Evolutionary conservation across 768 basidiomycete species (phyloP).

Genomic region (Tricholoma furcatifolium): DNA sequence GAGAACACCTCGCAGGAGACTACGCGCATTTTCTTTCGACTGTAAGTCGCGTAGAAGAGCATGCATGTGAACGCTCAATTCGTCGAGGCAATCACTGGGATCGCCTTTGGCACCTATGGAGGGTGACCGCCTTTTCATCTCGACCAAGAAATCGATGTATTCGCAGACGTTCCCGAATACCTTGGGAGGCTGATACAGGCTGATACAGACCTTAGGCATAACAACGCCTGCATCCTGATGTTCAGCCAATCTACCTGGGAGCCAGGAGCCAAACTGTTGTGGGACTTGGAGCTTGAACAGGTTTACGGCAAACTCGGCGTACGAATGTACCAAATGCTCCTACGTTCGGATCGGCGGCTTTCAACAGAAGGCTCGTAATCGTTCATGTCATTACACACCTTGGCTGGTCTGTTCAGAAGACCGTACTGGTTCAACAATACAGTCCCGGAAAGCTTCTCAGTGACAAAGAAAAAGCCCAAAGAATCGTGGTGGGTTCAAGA

Average conservation of each 20-base stretch:
- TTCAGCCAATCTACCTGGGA: conserved; percentile 1
- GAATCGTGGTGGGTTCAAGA: too few relatives aligned
- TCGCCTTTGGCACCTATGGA: conserved; percentile 1
- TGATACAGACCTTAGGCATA: not conserved
- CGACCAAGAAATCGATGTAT: conserved; percentile 9
- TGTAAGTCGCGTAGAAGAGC: conserved; percentile 1
- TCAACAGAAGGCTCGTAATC: not conserved
- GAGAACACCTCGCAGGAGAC: too few relatives aligned
- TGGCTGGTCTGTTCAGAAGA: conserved; percentile 3
- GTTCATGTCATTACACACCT: not conserved
- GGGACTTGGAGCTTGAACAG: conserved; percentile 6
- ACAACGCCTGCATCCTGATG: not conserved
- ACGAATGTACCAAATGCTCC: not conserved
- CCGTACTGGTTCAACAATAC: conserved; percentile 4
- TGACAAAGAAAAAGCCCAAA: conserved; percentile 7
- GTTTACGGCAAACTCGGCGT: not conserved
- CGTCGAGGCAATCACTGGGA: not conserved
- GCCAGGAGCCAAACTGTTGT: conserved; percentile 6
- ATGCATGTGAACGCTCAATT: not conserved
- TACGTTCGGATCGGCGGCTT: too few relatives aligned
- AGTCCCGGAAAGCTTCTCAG: conserved; percentile 2
- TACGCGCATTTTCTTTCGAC: too few relatives aligned
- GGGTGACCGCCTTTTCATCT: conserved; percentile 5
- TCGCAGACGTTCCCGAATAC: conserved; percentile 5
- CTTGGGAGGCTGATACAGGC: not conserved